A percentile compares a stretch with the other conserved stretches of the same genome.
These are phyloP conservation scores for Hordeum marinum DNA, from an alignment of 176 grass and related monocot genomes.

Conservation along the genomic window DNA sequence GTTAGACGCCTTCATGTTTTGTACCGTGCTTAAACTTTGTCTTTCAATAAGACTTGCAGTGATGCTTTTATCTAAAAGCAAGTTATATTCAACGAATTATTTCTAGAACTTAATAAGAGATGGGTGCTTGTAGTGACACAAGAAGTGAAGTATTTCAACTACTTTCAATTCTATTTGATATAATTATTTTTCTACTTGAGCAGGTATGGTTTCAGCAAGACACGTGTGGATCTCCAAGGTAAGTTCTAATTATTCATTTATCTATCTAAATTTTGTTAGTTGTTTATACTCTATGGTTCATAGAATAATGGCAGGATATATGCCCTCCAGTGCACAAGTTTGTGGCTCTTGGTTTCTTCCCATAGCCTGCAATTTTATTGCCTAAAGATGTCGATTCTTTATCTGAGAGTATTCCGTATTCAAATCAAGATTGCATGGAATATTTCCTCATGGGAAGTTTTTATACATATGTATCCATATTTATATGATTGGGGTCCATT, in stretches of 20 bases:
- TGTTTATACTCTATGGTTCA: background rate
- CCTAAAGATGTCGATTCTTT: constrained; percentile 29
- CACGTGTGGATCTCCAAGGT: constrained; percentile 77
- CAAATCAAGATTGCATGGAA: constrained; percentile 52
- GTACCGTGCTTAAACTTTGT: too few species aligned
- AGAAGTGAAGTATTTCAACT: background rate
- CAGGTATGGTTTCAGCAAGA: constrained; percentile 83
- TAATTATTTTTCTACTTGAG: constrained; percentile 8
- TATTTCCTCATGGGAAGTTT: constrained; percentile 35
- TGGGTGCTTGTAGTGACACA: too few species aligned
- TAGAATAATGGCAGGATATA: constrained; percentile 54
- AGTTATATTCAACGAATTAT: too few species aligned
- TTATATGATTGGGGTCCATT: constrained; percentile 80
- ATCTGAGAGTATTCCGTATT: constrained; percentile 26
- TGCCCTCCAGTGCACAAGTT: constrained; percentile 52
- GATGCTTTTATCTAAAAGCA: too few species aligned
- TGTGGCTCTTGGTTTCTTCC: constrained; percentile 88
- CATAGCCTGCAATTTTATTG: constrained; percentile 69
- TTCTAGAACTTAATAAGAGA: too few species aligned
- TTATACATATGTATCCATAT: constrained; percentile 45
- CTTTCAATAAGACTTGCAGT: too few species aligned
- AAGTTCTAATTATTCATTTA: background rate
- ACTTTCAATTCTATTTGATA: background rate
- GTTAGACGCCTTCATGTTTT: too few species aligned
- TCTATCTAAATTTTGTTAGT: background rate